Percentiles rank a stretch among this genome's conserved stretches.
phyloP scores from a whole-genome alignment of 139 green algal species.

The Coccomyxa sp. region DNA sequence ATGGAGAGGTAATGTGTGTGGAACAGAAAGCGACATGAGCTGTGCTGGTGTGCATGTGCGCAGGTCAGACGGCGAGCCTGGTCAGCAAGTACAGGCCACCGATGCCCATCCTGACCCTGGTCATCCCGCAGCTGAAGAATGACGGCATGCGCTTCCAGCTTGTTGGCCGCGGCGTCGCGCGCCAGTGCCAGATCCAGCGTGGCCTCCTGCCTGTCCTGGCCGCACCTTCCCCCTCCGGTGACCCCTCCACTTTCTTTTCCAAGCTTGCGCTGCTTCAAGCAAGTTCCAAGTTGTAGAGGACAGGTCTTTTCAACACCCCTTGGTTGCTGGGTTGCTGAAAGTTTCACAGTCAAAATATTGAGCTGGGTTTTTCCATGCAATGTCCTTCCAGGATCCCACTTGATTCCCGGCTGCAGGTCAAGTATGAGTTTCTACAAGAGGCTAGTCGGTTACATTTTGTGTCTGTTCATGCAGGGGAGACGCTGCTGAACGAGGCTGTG shows the following conservation, averaged over 20 bases:
- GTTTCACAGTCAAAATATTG: no score
- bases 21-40: no score
- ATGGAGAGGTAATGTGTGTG: no score
- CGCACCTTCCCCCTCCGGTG: conserved; percentile 55
- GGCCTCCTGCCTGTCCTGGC: conserved; percentile 84
- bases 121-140: conserved; percentile 76
- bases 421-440: no score
- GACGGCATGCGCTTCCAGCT: conserved; percentile 79
- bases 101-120: conserved; percentile 84
- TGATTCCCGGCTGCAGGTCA: no score
- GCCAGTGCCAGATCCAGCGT: conserved; percentile 73
- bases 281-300: no score
- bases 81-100: conserved; percentile 85
- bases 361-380: no score
- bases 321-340: no score
- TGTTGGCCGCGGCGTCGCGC: conserved; percentile 57
- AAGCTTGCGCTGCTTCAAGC: no score
- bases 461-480: conserved; percentile 26
- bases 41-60: neutral
- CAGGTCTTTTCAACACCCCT: no score
- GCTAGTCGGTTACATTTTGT: no score
- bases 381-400: no score
- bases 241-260: neutral
- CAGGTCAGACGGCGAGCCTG: conserved; percentile 69
- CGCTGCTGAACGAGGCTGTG: conserved; percentile 68